These are phyloP conservation scores for Candida glucosophila DNA, from an alignment of 1,139 yeast species.

Conservation along the genomic window DNA sequence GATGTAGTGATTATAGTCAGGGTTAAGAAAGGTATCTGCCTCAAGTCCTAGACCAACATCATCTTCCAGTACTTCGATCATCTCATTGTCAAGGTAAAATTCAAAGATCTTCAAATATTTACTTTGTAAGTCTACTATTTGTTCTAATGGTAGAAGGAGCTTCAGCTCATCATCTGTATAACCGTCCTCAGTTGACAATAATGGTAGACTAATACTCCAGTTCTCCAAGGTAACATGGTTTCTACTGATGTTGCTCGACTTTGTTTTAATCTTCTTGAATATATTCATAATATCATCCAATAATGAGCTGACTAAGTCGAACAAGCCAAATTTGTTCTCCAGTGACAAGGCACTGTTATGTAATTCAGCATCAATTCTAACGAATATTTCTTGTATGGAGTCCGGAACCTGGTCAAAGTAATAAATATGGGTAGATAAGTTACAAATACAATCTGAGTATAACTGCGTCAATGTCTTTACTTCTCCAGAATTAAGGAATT, in stretches of 20 bases:
- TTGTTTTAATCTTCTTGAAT: constrained; percentile 20
- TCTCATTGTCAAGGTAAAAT: constrained; percentile 26
- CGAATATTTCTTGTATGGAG: constrained; percentile 50
- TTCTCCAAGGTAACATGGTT: constrained; percentile 34
- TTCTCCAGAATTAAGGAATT: constrained; percentile 13
- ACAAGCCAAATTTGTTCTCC: constrained; percentile 12
- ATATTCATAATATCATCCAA: constrained; percentile 26
- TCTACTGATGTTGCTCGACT: constrained; percentile 27
- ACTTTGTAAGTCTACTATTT: constrained; percentile 23
- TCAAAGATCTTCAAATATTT: constrained; percentile 26
- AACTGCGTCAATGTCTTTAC: constrained; percentile 19
- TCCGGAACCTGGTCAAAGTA: constrained; percentile 78
- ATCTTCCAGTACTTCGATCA: constrained; percentile 7
- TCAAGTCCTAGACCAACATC: constrained; percentile 4
- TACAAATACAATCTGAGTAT: constrained; percentile 44
- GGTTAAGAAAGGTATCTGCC: constrained; percentile 15
- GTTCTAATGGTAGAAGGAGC: constrained; percentile 13
- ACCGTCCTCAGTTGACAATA: constrained; percentile 22
- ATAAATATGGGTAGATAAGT: constrained; percentile 63
- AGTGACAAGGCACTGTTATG: constrained; percentile 13
- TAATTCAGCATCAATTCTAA: constrained; percentile 28
- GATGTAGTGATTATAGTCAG: constrained; percentile 32
- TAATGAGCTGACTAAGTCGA: constrained; percentile 19
- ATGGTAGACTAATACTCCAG: constrained; percentile 34
- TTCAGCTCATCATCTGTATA: constrained; percentile 5